Base-by-base conservation (phyloP, 352 stramenopile species). In the Globisporangium polare region DNA sequence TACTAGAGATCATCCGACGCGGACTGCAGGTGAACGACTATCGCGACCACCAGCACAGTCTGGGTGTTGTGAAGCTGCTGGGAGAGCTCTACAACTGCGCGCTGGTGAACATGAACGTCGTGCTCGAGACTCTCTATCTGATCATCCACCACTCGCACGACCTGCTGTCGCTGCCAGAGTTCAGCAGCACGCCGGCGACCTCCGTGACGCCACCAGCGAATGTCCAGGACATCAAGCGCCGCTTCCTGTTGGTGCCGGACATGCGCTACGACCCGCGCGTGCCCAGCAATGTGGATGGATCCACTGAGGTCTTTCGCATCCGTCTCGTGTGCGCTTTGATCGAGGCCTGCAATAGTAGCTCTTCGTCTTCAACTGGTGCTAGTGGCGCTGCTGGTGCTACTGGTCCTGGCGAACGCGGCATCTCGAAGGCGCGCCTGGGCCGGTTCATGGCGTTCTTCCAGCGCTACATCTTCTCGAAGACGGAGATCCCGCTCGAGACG, bases 121-220 rank as follows among this genome's bases (percentile, higher is more conserved):
- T 99, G 47, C 85, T 99, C 45, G 92, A 98, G 47, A 90, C 91
- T 58, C 74, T 99, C 13, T 97, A 98, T 65, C 75, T 96, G 35
- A 77, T 99, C 33, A 81, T 99, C 52, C 92, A 99, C 65, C 90
- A 98, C 70, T 97, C 94, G 37, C 97, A 99, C 61, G 90, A 98
- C 53, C 85, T 99, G 57, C 72, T 90, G 39, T 77, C 58, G 17
- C 62, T 91, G 9, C 77, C 81, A 0, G 76, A 89, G 60, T 92
- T 88, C 43, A 74, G 63, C 24, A 59, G 69, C 17, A 69, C 68
- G 20, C 53, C 76, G 2, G 62, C 65, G 0, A 15, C 67, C 5
- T 13, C 43, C 35, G 13, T 50, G 42, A 37, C 47, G 13, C 7
- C 39, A 31, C 18, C 45, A 50, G 51, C 67, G 10, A 78, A 88